phyloP scores from a whole-genome alignment of 2,329 filamentous ascomycete genomes.

The Botrytis galanthina region DNA sequence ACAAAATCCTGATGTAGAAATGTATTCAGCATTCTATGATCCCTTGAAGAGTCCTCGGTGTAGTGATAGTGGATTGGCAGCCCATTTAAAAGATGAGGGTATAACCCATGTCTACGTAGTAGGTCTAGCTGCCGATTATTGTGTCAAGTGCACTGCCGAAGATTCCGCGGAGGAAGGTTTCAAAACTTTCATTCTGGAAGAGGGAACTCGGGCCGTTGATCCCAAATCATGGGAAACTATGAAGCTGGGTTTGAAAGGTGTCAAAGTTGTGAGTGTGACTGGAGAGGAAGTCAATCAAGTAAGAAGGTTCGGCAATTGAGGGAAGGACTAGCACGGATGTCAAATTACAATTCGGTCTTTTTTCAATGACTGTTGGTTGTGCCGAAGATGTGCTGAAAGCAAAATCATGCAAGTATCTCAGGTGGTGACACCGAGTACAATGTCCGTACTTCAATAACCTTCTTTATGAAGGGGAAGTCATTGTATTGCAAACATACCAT shows the following conservation, averaged over 20 bases:
- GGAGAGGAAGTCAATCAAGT: slow-evolving; percentile 50
- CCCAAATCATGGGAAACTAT: slow-evolving; percentile 53
- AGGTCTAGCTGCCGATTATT: slow-evolving; percentile 86
- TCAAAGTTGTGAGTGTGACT: slow-evolving; percentile 58
- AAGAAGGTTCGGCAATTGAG: background rate
- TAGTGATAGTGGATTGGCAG: slow-evolving; percentile 61
- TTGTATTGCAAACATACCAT: slow-evolving; percentile 31
- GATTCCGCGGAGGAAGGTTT: slow-evolving; percentile 78
- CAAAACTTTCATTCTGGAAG: slow-evolving; percentile 70
- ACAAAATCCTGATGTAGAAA: slow-evolving; percentile 70
- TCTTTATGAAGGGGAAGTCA: slow-evolving; percentile 25
- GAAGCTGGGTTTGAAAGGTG: slow-evolving; percentile 57
- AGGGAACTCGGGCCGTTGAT: slow-evolving; percentile 74
- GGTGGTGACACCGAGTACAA: slow-evolving; percentile 37
- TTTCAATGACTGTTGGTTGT: slow-evolving; percentile 82
- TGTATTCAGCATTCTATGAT: slow-evolving; percentile 91
- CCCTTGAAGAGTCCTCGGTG: slow-evolving; percentile 65
- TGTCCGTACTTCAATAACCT: slow-evolving; percentile 25
- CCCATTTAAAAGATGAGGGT: slow-evolving; percentile 51
- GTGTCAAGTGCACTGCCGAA: slow-evolving; percentile 77
- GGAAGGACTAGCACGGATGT: slow-evolving; percentile 79
- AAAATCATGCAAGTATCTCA: slow-evolving; percentile 40
- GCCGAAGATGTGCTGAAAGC: slow-evolving; percentile 99
- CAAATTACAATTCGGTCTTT: slow-evolving; percentile 95
- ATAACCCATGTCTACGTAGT: slow-evolving; percentile 82